Evolutionary conservation across 345 rosid species (phyloP), one percentile per base, ranked within the genome.

Genomic region (Syzygium aromaticum): DNA sequence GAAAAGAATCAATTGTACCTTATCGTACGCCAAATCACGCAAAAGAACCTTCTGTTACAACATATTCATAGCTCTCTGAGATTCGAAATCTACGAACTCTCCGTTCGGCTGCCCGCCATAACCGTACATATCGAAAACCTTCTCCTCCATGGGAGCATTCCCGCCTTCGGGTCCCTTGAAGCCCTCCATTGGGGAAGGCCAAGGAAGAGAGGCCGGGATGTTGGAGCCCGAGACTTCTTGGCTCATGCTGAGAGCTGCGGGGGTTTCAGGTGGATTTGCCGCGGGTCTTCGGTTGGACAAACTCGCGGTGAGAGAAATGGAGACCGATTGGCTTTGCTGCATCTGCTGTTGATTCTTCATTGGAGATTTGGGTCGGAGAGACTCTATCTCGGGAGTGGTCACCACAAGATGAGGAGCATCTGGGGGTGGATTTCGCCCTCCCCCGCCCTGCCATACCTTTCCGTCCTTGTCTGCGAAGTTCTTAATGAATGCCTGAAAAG

Each of bases 381-480:
- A 49, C 91, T 98, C 98, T 46, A 98, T 95, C 63, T 98, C 99
- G 0, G 98, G 95, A 77, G 98, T 96, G 27, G 99, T 96, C 59
- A 94, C 87, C 17, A 96, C 95, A 7, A 98, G 96, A 90, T 96
- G 99, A 38, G 97, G 93, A 49, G 99, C 96, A 17, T 95, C 99
- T 3, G 98, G 98, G 30, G 96, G 99, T 3, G 99, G 99, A 87
- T 98, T 96, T 89, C 99, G 91, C 28, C 99, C 99, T 82, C 99
- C 98, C 27, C 98, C 99, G 85, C 99, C 99, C 95, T 95, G 99
- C 99, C 99, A 98, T 53, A 96, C 96, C 89, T 95, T 96, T 83
- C 99, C 99, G 82, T 98, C 99, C 91, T 94, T 95, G 92, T 98
- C 99, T 14, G 95, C 90, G 30, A 98, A 98, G 91, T 91, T 96